Base-by-base conservation (phyloP, 2,329 filamentous ascomycete genomes). In the Botrytis tulipae region DNA sequence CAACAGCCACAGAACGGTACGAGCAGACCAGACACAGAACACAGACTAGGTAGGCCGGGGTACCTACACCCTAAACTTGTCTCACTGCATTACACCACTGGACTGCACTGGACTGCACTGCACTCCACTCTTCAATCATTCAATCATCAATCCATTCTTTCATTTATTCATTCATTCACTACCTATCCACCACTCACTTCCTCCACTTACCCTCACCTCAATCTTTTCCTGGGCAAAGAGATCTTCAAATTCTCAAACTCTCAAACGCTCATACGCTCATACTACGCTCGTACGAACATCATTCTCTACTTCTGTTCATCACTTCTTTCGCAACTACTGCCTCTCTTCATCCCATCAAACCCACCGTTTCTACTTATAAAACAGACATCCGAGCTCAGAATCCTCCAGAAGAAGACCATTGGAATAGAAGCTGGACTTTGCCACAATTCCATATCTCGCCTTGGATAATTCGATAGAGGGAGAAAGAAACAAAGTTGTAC, bases 1-100 rank as follows among this genome's bases (percentile, higher is more conserved):
- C 61, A 63, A 44, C 61, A 63, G 61, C 61, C 61, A 63, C 61
- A 44, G 40, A 63, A 63, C 29, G 61, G 61, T 14, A 63, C 61
- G 40, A 32, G 61, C 40, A 46, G 40, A n/a, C n/a, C n/a, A n/a
- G n/a, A 44, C 51, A 54, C 51, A 29, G 40, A 42, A 44, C n/a
- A 63, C 37, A 61, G 35, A 61, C 35, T 16, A 29, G 40, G 22
- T 8, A n/a, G n/a, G n/a, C n/a, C n/a, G n/a, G n/a, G n/a, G n/a
- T n/a, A n/a, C n/a, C n/a, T n/a, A 12, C 61, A 44, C 61, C 61
- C 40, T 63, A 63, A 63, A 63, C n/a, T 32, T 63, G 61, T 63
- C 61, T 63, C 61, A 63, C n/a, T 42, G n/a, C 51, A 54, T 29
- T 54, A 16, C 59, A 37, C 59, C 29, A 37, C 32, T 60, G 12